A percentile compares a stretch with the other conserved stretches of the same genome.
Evolutionary conservation across 2,329 filamentous ascomycete species (phyloP).

Genomic region (Aureobasidium sp.): DNA sequence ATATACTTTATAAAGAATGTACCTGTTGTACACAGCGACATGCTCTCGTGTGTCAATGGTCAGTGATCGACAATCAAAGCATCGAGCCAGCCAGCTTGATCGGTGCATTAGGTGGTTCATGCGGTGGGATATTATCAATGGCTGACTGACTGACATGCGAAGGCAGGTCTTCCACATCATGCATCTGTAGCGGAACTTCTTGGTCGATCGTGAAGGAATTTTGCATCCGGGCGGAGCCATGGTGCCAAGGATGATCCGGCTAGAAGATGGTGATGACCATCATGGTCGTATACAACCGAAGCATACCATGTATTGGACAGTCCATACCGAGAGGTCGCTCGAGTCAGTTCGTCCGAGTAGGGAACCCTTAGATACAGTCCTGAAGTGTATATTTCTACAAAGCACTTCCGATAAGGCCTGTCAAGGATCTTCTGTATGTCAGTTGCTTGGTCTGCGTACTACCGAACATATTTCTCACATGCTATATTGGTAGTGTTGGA

Average conservation of each 20-base stretch:
- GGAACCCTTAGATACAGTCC: background rate
- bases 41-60: background rate
- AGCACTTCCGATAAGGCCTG: background rate
- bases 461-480: background rate
- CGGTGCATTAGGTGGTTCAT: background rate
- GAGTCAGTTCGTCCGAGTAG: too few species aligned
- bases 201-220: background rate
- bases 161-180: background rate
- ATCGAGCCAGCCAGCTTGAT: background rate
- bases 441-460: background rate
- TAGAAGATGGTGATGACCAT: too few species aligned
- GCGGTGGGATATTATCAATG: background rate
- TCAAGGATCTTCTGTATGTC: background rate
- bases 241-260: too few species aligned
- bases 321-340: background rate
- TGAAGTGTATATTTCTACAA: background rate
- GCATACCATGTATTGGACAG: background rate
- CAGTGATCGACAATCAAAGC: background rate
- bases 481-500: background rate
- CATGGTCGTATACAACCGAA: background rate
- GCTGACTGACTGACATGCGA: background rate
- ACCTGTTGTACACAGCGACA: background rate
- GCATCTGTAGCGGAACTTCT: background rate
- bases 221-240: background rate
- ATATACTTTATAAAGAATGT: background rate